Base-by-base conservation (phyloP, 192 early-diverging fungal species). In the Phlyctochytrium planicorne region DNA sequence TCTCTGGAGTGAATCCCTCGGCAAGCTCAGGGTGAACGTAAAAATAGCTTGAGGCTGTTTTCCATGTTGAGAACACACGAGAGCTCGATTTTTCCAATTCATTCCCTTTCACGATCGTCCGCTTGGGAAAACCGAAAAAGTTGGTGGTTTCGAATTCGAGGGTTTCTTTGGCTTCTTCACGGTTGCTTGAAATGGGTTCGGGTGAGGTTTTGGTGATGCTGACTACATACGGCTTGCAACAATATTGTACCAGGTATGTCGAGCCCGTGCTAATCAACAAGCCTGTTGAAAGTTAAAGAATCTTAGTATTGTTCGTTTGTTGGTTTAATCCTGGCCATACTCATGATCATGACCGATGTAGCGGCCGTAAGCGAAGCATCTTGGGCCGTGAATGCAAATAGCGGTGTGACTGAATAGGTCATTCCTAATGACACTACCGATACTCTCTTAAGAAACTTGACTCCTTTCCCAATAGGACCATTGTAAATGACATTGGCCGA, bases 21-120 rank as follows among this genome's bases (percentile, higher is more conserved):
- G 63, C 67, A 30, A 75, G 52, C 36, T 75, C 68, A 29, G 60
- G 67, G 32, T 75, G 73, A 16, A 75, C 63, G 31, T 75, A 75
- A 35, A 75, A 75, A 29, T 57, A 27, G 20, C 14, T 12, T 27
- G 10, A 24, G 55, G 4, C 25, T 10, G 55, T 70, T 52, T 62
- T 30, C 69, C 69, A 71, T 20, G 69, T 71, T 16, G 62, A 27
- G 31, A 71, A 71, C 50, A 71, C 34, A 12, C 68, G 34, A 17
- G 59, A 57, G 17, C 23, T 3, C 12, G 68, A 52, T n/a, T 24
- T 20, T 4, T 60, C 34, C 25, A 69, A 34, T 4, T 69, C 60
- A 29, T 52, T 53, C 52, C 33, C 59, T 10, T 14, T 10, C 17
- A 63, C n/a, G 6, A 32, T 62, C 4, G 25, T 27, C 10, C 34